Evolutionary conservation across 108 stramenopile species (phyloP), one percentile per base, ranked within the genome.

Genomic region (Epithemia pelagica): DNA sequence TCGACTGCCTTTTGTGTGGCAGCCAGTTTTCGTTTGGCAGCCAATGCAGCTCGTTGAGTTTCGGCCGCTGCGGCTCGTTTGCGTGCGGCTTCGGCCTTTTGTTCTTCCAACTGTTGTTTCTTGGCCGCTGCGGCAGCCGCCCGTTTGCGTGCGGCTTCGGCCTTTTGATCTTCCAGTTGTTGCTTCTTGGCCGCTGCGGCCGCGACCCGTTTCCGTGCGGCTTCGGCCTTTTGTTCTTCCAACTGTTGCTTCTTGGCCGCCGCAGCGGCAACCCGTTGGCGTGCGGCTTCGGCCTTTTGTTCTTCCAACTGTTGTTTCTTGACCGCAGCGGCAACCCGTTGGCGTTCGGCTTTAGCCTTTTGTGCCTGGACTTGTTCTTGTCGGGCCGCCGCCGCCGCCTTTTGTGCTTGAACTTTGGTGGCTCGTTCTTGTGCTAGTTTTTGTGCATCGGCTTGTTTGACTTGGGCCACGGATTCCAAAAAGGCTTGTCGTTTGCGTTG

Each of bases 391-490:
- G 19, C 15, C n/a, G 58, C n/a, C 2, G 24, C 27, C 27, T 21
- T 52, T 46, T 69, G 61, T 30, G 68, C 70, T 26, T 73, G 68
- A 55, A 68, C 74, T 52, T 77, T 70, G 31, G 69, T 68, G 28
- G 61, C 63, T 18, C 54, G 61, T 30, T 65, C 75, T 67, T 75
- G 66, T 56, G 52, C 54, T 81, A 60, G 20, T 31, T 51, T 1
- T 62, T 31, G 59, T 62, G 32, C 61, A 8, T 61, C 33, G 51
- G 53, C 57, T 72, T 56, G 28, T n/a, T 31, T 8, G 37, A 30
- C 7, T 20, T 24, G 20, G n/a, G 61, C 60, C 22, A n/a, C 2
- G 32, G 2, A 33, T 46, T n/a, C 10, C 21, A 19, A 2, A 24
- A n/a, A 8, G 53, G 30, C n/a, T 21, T 8, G n/a, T 65, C n/a